phyloP scores from a whole-genome alignment of 106 monocot species.

The Amphibolis antarctica region DNA sequence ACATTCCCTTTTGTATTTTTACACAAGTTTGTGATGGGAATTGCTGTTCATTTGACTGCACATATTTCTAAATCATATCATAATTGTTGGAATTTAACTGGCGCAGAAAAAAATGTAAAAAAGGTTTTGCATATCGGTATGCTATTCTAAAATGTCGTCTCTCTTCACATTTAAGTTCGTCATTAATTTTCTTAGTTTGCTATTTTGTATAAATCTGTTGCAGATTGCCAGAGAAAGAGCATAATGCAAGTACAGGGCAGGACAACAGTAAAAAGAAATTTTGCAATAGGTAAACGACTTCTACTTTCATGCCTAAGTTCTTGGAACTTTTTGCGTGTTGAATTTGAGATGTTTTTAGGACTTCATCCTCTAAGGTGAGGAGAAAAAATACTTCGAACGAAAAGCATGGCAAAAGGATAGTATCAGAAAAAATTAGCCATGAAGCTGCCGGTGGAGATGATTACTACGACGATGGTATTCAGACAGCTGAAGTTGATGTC shows the following conservation, averaged over 20 bases:
- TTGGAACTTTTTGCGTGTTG: not conserved
- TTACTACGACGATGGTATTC: slow-evolving; percentile 24
- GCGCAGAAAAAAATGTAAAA: not conserved
- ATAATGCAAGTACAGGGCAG: slow-evolving; percentile 6
- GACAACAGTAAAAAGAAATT: slow-evolving; percentile 15
- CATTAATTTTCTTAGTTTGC: not conserved
- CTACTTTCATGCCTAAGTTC: not conserved
- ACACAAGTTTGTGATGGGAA: too few species aligned
- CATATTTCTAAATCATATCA: too few species aligned
- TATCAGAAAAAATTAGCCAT: slow-evolving; percentile 15
- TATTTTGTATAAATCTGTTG: slow-evolving; percentile 7
- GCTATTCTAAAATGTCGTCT: not conserved
- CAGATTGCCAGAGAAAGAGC: slow-evolving; percentile 24
- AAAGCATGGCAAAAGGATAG: slow-evolving; percentile 12
- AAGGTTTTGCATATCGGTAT: not conserved
- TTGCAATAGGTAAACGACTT: slow-evolving; percentile 28
- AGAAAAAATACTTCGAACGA: slow-evolving; percentile 19
- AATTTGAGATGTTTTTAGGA: slow-evolving; percentile 2
- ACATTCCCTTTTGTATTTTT: too few species aligned
- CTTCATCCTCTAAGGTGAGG: slow-evolving; percentile 14
- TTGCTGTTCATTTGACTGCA: too few species aligned
- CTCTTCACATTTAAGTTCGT: slow-evolving; percentile 25
- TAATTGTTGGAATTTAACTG: not conserved
- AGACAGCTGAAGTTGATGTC: slow-evolving; percentile 27
- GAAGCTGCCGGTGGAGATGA: not conserved